Percentiles rank a stretch among this genome's conserved stretches.
phyloP scores from a whole-genome alignment of 805 yeast genomes.

The Yarrowia hollandica region DNA sequence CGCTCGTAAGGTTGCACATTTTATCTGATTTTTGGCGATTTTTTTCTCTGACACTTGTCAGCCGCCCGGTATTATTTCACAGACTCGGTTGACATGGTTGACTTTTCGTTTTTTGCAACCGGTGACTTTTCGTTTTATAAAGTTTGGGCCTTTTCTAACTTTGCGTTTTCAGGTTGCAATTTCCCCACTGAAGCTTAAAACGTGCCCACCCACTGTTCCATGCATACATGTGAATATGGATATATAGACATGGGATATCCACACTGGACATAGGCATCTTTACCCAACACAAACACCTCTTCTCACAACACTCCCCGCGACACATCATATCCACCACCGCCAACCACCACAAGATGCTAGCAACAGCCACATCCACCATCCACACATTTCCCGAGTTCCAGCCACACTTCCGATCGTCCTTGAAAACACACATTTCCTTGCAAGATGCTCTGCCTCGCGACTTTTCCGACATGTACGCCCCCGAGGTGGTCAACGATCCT shows the following conservation, averaged over 20 bases:
- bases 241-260: not conserved
- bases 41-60: too few relatives aligned
- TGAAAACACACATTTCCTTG: not conserved
- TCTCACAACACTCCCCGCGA: not conserved
- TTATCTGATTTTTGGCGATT: too few relatives aligned
- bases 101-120: too few relatives aligned
- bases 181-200: conserved; percentile 15
- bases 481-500: conserved; percentile 53
- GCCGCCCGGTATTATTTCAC: too few relatives aligned
- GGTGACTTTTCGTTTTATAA: not conserved
- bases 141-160: too few relatives aligned
- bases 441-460: conserved; percentile 46
- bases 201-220: conserved; percentile 24
- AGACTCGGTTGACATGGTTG: too few relatives aligned
- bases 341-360: not conserved
- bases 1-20: too few relatives aligned
- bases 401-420: not conserved
- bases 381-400: conserved; percentile 17
- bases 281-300: not conserved
- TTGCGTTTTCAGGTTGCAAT: conserved; percentile 4
- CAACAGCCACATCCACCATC: not conserved
- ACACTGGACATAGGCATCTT: too few relatives aligned
- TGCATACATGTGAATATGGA: conserved; percentile 25
- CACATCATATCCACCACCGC: not conserved
- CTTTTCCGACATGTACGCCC: conserved; percentile 57